Base-by-base conservation (phyloP, 2,329 filamentous ascomycete genomes). In the Dactylellina leptospora region DNA sequence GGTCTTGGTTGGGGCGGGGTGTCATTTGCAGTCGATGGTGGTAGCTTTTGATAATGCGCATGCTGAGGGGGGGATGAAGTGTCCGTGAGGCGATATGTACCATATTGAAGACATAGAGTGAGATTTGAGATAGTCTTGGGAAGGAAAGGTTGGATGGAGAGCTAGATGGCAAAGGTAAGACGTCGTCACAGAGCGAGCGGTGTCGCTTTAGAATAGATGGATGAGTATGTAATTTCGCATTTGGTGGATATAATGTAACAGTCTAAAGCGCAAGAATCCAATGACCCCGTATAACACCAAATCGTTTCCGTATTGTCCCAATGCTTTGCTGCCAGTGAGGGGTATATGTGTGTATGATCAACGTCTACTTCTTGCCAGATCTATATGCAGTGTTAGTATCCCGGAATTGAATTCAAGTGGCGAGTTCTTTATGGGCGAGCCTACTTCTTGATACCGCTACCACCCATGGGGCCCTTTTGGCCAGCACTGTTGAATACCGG, bases 1-100 rank as follows among this genome's bases (percentile, higher is more conserved):
- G 74, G 93, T 99, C 25, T 83, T 97, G 13, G 80, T 92, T 72
- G 95, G 95, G 0, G 93, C 92, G 0, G 85, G 86, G 0, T 86
- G 89, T 22, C 95, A 99, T 82, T 82, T 97, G 70, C 88, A 87
- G 56, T 93, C 91, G 51, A 84, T 97, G 81, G 79, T 90, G 27
- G 89, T 87, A 80, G 93, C 93, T 2, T 96, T 97, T 81, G 91
- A 96, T 80, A 89, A 90, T 78, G 88, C 91, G 77, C 92, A 96
- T 80, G 85, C 83, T 62, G 80, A 30, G 36, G 63, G 45, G 3
- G 53, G 45, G 23, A 18, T 51, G n/a, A 27, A 44, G 11, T 66
- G 61, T 38, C 10, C 27, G 0, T 63, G 20, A 51, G 27, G 2
- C 10, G 13, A n/a, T 6, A 33, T 33, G 11, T 33, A 11, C 5